Conservation (phyloP, 2,329 filamentous ascomycete species). For the Xylaria sp. region DNA sequence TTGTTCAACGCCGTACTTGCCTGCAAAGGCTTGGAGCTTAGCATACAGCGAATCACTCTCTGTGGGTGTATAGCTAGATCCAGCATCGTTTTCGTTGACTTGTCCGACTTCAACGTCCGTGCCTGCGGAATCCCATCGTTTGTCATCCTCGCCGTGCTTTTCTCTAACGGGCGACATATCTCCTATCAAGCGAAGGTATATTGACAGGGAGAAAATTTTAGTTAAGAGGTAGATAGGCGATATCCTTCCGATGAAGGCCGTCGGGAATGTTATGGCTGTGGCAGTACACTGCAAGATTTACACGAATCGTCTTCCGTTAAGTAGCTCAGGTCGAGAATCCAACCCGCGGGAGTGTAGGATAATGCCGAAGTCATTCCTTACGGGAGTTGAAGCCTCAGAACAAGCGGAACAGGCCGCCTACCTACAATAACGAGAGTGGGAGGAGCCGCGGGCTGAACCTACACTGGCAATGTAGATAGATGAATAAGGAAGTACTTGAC, state of each 20-base stretch:
- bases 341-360: slow-evolving; percentile 11
- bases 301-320: neutral
- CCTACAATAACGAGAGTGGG: slow-evolving; percentile 15
- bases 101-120: slow-evolving; percentile 40
- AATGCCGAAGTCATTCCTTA: slow-evolving; percentile 18
- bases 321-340: slow-evolving; percentile 10
- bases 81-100: slow-evolving; percentile 36
- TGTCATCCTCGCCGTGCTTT: slow-evolving; percentile 33
- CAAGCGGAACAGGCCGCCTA: slow-evolving; percentile 24
- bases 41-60: slow-evolving; percentile 43
- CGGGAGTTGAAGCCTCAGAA: slow-evolving; percentile 11
- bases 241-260: neutral
- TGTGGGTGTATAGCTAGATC: slow-evolving; percentile 24
- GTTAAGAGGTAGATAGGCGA: neutral
- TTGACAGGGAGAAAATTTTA: neutral
- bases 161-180: slow-evolving; percentile 36
- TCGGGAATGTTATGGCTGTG: neutral
- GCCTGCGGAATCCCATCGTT: slow-evolving; percentile 31
- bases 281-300: neutral
- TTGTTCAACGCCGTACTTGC: slow-evolving; percentile 75
- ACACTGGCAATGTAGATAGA: neutral
- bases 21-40: slow-evolving; percentile 68
- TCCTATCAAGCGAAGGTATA: neutral
- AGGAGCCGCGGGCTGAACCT: slow-evolving; percentile 19
- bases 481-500: slow-evolving; percentile 3